Conservation (phyloP, 208 protist genomes). For the Leishmania martiniquensis region DNA sequence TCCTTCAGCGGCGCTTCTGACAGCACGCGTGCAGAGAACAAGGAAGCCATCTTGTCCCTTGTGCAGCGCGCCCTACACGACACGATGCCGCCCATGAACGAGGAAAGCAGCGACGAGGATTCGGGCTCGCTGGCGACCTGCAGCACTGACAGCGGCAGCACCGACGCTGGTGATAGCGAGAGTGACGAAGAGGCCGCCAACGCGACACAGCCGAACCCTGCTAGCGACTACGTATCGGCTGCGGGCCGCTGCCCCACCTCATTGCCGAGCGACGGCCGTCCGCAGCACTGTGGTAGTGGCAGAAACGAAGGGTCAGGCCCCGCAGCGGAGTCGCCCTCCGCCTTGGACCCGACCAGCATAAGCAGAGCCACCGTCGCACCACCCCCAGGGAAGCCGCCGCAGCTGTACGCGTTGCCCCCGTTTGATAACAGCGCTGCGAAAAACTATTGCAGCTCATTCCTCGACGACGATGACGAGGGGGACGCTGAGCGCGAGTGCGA, state of each 20-base stretch:
- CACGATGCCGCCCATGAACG: slow-evolving; percentile 32
- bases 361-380: neutral
- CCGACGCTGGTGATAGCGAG: slow-evolving; percentile 6
- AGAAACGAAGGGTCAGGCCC: neutral
- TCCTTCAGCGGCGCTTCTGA: slow-evolving; percentile 35
- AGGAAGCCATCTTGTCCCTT: slow-evolving; percentile 51
- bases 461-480: slow-evolving; percentile 26
- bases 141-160: slow-evolving; percentile 7
- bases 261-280: slow-evolving; percentile 1
- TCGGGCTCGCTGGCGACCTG: neutral
- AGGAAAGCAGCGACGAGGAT: slow-evolving; percentile 36
- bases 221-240: neutral
- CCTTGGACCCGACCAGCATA: neutral
- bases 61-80: slow-evolving; percentile 39
- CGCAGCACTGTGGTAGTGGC: neutral
- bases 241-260: neutral
- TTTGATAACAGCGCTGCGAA: slow-evolving; percentile 3
- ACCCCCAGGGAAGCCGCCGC: neutral
- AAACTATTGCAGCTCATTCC: slow-evolving; percentile 9
- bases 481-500: neutral
- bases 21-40: slow-evolving; percentile 58
- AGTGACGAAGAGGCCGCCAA: slow-evolving; percentile 8
- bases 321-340: neutral
- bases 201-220: neutral
- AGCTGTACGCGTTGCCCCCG: slow-evolving; percentile 10